phyloP scores from a whole-genome alignment of 192 early-diverging fungal genomes.

The Backusella macrospora region DNA sequence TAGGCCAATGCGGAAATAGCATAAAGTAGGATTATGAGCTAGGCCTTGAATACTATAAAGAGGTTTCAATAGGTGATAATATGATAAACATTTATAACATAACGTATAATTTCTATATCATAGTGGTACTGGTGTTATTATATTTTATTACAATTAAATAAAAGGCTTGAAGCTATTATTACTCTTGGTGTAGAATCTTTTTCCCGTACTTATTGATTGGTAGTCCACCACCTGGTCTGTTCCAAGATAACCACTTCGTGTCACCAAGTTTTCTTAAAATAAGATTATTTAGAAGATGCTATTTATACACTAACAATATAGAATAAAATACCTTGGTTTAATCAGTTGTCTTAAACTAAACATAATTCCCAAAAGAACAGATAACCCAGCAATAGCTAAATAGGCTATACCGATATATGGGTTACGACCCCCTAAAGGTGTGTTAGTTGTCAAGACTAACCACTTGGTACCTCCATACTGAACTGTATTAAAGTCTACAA shows the following conservation, averaged over 20 bases:
- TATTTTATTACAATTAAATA: too few relatives aligned
- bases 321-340: constrained; percentile 72
- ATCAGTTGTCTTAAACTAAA: constrained; percentile 90
- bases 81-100: too few relatives aligned
- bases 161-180: neutral
- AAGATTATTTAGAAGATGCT: neutral
- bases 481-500: constrained; percentile 77
- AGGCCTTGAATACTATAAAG: too few relatives aligned
- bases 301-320: neutral
- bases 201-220: constrained; percentile 18
- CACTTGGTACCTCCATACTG: constrained; percentile 93
- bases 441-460: constrained; percentile 91
- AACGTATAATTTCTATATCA: too few relatives aligned
- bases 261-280: constrained; percentile 83
- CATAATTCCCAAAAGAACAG: constrained; percentile 84
- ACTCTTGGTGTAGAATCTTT: constrained; percentile 15
- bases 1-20: too few relatives aligned
- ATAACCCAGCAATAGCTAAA: constrained; percentile 86
- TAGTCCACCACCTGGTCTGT: constrained; percentile 58
- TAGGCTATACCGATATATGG: constrained; percentile 96
- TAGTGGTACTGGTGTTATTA: too few relatives aligned
- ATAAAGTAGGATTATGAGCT: too few relatives aligned
- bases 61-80: too few relatives aligned
- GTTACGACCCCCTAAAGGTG: constrained; percentile 94
- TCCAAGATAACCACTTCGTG: constrained; percentile 95